A percentile compares a stretch with the other conserved stretches of the same genome.
Evolutionary conservation across 2,329 filamentous ascomycete genomes (phyloP).

Genomic region (Ceratocystiopsis sp.): DNA sequence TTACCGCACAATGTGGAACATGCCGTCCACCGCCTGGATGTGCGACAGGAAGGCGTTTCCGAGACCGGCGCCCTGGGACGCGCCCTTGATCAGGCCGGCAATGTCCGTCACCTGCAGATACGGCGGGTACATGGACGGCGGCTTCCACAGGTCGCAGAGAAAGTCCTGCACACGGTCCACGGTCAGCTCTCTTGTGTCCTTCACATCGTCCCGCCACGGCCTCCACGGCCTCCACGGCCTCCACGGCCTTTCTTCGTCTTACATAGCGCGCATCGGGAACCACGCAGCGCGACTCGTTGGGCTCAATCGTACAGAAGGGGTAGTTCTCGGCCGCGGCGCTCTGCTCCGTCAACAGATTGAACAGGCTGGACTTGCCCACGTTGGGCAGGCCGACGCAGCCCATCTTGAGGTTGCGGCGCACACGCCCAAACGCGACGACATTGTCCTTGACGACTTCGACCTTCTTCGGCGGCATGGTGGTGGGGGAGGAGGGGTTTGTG

Average conservation of each 20-base stretch:
- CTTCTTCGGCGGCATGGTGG: conserved; percentile 25
- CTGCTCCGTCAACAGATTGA: conserved; percentile 29
- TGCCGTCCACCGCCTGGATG: conserved; percentile 28
- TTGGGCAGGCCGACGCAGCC: conserved; percentile 28
- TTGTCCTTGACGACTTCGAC: conserved; percentile 22
- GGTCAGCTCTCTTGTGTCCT: background rate
- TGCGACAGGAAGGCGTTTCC: conserved; percentile 28
- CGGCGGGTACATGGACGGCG: conserved; percentile 26
- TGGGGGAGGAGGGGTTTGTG: background rate
- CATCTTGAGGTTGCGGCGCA: conserved; percentile 29
- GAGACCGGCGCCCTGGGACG: conserved; percentile 25
- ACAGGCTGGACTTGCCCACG: conserved; percentile 27
- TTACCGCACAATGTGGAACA: conserved; percentile 27
- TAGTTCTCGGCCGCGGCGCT: conserved; percentile 27
- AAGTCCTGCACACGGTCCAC: conserved; percentile 19
- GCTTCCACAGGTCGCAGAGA: conserved; percentile 27
- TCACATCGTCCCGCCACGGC: too few relatives aligned
- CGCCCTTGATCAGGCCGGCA: conserved; percentile 27
- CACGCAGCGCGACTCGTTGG: conserved; percentile 27
- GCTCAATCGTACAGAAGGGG: conserved; percentile 29
- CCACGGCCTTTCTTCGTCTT: conserved; percentile 13
- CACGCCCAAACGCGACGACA: conserved; percentile 27
- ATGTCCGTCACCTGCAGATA: conserved; percentile 28
- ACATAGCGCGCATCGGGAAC: conserved; percentile 27
- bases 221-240: too few relatives aligned